Percentiles rank a stretch among this genome's conserved stretches.
These are phyloP conservation scores for Trichoderma parareesei DNA, from an alignment of 495 filamentous ascomycete genomes.

Conservation along the genomic window DNA sequence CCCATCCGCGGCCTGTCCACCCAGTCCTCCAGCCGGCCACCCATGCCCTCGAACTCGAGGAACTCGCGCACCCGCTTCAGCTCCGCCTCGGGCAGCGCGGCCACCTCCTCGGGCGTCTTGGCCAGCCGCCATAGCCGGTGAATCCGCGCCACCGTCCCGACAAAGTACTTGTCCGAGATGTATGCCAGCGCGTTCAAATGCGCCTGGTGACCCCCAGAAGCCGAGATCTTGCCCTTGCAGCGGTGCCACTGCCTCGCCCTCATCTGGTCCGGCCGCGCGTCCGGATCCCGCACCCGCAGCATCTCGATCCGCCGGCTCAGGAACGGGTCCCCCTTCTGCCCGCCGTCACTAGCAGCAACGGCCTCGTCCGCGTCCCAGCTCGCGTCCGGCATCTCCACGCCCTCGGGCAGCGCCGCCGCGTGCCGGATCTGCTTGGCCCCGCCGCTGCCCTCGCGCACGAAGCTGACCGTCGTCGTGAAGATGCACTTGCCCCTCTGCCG, in stretches of 20 bases:
- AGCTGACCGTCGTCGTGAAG: constrained; percentile 90
- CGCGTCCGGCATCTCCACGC: constrained; percentile 25
- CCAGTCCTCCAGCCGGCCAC: constrained; percentile 29
- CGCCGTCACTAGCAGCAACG: background rate
- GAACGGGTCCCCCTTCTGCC: constrained; percentile 42
- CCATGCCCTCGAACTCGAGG: constrained; percentile 36
- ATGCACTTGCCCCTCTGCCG: constrained; percentile 81
- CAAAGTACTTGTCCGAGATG: constrained; percentile 84
- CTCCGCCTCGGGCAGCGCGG: constrained; percentile 22
- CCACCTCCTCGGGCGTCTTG: constrained; percentile 28
- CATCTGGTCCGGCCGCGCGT: constrained; percentile 50
- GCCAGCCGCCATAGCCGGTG: constrained; percentile 62
- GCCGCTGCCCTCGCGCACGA: constrained; percentile 63
- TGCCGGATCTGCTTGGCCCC: constrained; percentile 53
- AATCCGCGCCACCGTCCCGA: constrained; percentile 73
- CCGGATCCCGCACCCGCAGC: constrained; percentile 25
- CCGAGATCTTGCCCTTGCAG: constrained; percentile 63
- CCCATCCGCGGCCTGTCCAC: constrained; percentile 51
- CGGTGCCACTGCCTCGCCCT: constrained; percentile 71
- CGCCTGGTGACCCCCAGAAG: constrained; percentile 63
- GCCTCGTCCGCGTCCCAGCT: constrained; percentile 20
- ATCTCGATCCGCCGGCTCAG: constrained; percentile 47
- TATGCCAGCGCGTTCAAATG: constrained; percentile 86
- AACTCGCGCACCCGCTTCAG: constrained; percentile 24
- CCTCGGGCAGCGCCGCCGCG: constrained; percentile 48